Evolutionary conservation across 2,329 filamentous ascomycete species (phyloP).

Genomic region (Colletotrichum sp.): DNA sequence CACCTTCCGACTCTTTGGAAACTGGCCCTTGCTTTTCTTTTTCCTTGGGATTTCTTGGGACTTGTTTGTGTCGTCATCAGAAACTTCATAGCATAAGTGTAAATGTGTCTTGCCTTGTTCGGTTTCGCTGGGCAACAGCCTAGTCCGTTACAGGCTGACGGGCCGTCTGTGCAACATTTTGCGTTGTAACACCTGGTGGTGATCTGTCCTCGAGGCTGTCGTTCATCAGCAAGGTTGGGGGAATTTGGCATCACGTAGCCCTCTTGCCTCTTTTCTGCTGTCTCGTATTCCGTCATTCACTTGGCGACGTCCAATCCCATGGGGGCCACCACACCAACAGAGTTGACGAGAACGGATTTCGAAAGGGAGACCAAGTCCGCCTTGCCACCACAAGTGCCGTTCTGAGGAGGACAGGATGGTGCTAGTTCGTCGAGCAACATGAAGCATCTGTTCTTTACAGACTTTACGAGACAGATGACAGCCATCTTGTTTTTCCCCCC

Average conservation of each 20-base stretch:
- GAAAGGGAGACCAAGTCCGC: background rate
- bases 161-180: background rate
- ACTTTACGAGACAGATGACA: constrained; percentile 5
- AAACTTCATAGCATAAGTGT: background rate
- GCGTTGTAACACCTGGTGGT: background rate
- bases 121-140: background rate
- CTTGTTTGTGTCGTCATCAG: background rate
- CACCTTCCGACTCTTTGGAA: background rate
- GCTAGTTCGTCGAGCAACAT: background rate
- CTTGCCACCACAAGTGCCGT: background rate
- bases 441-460: constrained; percentile 1
- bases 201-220: background rate
- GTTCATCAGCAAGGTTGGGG: background rate
- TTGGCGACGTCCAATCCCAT: background rate
- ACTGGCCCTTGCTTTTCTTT: background rate
- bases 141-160: background rate
- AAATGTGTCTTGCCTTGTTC: background rate
- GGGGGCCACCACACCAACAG: background rate
- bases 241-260: background rate
- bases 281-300: background rate
- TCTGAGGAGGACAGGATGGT: background rate
- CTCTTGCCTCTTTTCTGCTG: background rate
- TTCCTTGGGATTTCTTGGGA: background rate
- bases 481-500: background rate
- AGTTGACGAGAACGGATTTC: background rate